Percentiles rank a stretch among this genome's conserved stretches.
Evolutionary conservation across 2,329 filamentous ascomycete genomes (phyloP).

Genomic region (Endocalyx cinctus): DNA sequence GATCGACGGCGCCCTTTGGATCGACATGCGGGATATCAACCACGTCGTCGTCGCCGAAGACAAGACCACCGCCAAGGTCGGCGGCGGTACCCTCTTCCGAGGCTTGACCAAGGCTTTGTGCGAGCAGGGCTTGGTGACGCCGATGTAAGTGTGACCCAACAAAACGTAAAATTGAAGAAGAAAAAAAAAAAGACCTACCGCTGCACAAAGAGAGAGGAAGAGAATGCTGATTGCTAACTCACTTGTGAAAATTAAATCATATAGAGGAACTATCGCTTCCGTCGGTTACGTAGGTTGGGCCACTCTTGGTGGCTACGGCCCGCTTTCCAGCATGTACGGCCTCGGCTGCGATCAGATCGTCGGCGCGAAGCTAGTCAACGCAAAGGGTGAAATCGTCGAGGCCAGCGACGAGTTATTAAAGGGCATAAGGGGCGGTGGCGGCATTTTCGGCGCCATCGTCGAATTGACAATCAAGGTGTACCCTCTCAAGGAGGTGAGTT

Average conservation of each 20-base stretch:
- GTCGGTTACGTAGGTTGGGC: constrained; percentile 32
- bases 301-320: constrained; percentile 30
- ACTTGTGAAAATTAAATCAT: too few relatives aligned
- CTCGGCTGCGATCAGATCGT: constrained; percentile 34
- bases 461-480: constrained; percentile 37
- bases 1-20: constrained; percentile 25
- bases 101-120: constrained; percentile 23
- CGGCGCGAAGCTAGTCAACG: constrained; percentile 33
- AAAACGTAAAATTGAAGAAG: too few relatives aligned
- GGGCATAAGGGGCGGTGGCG: constrained; percentile 35
- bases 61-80: constrained; percentile 26
- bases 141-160: constrained; percentile 19
- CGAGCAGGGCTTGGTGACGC: constrained; percentile 24
- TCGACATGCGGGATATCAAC: constrained; percentile 34
- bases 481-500: constrained; percentile 24
- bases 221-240: background rate
- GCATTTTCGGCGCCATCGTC: constrained; percentile 34
- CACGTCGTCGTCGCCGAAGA: constrained; percentile 22
- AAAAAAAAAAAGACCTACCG: too few relatives aligned
- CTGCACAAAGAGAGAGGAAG: background rate
- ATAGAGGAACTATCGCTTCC: constrained; percentile 17
- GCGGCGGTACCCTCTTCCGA: constrained; percentile 30
- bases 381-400: constrained; percentile 29
- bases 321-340: constrained; percentile 25
- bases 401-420: constrained; percentile 32